Evolutionary conservation across 75 land plant species (phyloP), one percentile per base, ranked within the genome.

Genomic region (Larix kaempferi): DNA sequence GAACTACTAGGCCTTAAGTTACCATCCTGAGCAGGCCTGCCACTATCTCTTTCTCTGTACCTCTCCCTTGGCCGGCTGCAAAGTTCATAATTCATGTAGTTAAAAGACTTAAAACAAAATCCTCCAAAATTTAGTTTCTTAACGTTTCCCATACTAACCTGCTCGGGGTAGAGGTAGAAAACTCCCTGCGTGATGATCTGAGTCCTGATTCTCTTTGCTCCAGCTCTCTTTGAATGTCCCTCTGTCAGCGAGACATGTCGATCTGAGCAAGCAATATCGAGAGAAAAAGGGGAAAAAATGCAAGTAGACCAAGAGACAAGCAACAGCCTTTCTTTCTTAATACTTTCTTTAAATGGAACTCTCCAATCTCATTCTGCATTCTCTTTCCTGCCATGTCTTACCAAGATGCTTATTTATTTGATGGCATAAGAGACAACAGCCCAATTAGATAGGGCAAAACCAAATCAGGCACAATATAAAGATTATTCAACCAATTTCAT

Each of bases 181-280:
- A 92, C n/a, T 94, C 98, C 60, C 98, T 82, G 2, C 95, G 83
- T 19, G 98, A 90, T 72, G 91, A 21, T 44, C 88, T 69, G 16
- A 80, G 29, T 26, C 99, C 94, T 64, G 92, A 86, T 66, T 95
- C 98, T 44, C 86, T 88, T 64, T 91, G 97, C 82, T 96, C 99
- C 63, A 96, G 73, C 67, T 96, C 99, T 33, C 89, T 86, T 73
- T 96, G 99, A 73, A 91, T 85, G 57, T 96, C 98, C 78, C 93
- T 94, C 99, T 96, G 65, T 80, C 73, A 80, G 10, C 56, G 75
- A 80, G 37, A 69, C n/a, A 44, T 69, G 41, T 67, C 10, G 49
- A 44, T 59, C 58, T 27, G 22, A 25, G 27, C 76, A 75, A 26
- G 2, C 19, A 75, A 27, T 54, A 49, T 49, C 4, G 23, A 27